Conservation (phyloP, 2,329 filamentous ascomycete genomes). For the Colletotrichum sp. region DNA sequence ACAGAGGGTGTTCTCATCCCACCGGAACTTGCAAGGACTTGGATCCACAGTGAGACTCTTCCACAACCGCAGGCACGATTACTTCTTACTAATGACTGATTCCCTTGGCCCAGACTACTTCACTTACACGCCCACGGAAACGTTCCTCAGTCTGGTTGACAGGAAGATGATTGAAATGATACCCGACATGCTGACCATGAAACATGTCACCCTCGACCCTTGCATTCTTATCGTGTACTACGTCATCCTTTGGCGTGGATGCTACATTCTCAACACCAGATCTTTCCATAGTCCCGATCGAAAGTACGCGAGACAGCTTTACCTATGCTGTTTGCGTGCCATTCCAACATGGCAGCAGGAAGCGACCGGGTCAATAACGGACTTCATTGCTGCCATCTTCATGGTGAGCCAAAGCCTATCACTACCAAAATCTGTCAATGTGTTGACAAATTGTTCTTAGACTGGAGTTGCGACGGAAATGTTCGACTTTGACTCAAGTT, state of each 20-base stretch:
- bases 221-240: conserved; percentile 36
- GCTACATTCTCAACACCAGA: conserved; percentile 13
- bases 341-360: conserved; percentile 33
- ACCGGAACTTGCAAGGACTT: conserved; percentile 29
- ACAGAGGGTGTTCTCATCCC: conserved; percentile 31
- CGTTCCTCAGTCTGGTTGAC: conserved; percentile 32
- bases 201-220: conserved; percentile 32
- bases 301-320: conserved; percentile 28
- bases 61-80: background rate
- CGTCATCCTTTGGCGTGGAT: conserved; percentile 33
- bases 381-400: conserved; percentile 34
- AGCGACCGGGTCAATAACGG: conserved; percentile 32
- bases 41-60: conserved; percentile 28
- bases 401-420: conserved; percentile 23
- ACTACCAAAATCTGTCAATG: rapidly evolving
- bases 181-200: conserved; percentile 31
- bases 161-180: conserved; percentile 31
- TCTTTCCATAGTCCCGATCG: conserved; percentile 5
- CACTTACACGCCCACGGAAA: conserved; percentile 29
- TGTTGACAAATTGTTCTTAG: background rate
- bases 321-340: conserved; percentile 33
- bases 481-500: conserved; percentile 36
- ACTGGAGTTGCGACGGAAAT: conserved; percentile 31
- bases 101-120: conserved; percentile 28
- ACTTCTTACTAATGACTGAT: background rate